These are phyloP conservation scores for Ulota crispa DNA, from an alignment of 225 moss, liverwort and hornwort species.

Conservation along the genomic window DNA sequence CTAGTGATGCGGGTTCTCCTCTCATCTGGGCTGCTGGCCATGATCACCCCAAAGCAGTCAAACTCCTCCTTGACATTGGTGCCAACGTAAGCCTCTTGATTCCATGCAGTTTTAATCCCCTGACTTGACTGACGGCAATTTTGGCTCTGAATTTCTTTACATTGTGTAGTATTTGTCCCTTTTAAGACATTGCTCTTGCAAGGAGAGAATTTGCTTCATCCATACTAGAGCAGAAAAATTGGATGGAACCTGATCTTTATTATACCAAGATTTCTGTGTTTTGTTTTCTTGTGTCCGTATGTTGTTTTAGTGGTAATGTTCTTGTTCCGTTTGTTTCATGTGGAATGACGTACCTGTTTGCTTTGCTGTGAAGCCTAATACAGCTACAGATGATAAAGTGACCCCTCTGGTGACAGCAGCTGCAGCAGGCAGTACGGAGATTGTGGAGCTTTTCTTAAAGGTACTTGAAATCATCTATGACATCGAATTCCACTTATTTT, in stretches of 20 bases:
- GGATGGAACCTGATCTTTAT: slow-evolving; percentile 3
- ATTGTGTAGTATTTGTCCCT: slow-evolving; percentile 7
- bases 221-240: not conserved
- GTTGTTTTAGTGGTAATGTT: slow-evolving; percentile 8
- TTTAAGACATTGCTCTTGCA: not conserved
- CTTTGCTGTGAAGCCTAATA: slow-evolving; percentile 58
- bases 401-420: slow-evolving; percentile 91
- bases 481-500: not conserved
- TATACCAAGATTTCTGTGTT: not conserved
- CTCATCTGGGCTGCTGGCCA: slow-evolving; percentile 98
- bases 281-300: not conserved
- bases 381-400: slow-evolving; percentile 83
- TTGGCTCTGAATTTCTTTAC: not conserved
- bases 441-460: slow-evolving; percentile 74
- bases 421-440: slow-evolving; percentile 74
- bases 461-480: slow-evolving; percentile 35
- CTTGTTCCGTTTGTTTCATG: slow-evolving; percentile 5
- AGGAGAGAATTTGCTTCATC: not conserved
- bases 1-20: slow-evolving; percentile 86
- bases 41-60: slow-evolving; percentile 72
- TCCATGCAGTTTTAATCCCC: not conserved
- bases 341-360: slow-evolving; percentile 26
- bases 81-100: slow-evolving; percentile 65
- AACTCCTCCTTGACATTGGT: slow-evolving; percentile 69
- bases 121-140: not conserved